Percentiles rank a stretch among this genome's conserved stretches.
Conservation (phyloP, 371 early-diverging fungal species). For the Mortierella sp. region DNA sequence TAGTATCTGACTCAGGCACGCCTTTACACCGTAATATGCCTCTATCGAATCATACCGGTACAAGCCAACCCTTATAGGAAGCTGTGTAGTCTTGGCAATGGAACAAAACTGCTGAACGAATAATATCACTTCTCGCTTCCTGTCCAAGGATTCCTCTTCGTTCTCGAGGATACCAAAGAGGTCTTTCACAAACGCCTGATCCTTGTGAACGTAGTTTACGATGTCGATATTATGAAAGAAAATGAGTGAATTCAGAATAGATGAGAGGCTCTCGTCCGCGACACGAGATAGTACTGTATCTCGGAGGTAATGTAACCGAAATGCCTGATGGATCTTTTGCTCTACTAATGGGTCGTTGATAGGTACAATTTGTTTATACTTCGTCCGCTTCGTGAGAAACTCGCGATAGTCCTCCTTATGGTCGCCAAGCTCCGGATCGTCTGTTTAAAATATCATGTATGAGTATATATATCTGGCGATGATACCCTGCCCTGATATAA, state of each 20-base stretch:
- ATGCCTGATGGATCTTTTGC: conserved; percentile 84
- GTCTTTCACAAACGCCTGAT: conserved; percentile 71
- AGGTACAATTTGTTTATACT: conserved; percentile 84
- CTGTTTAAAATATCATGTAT: conserved; percentile 38
- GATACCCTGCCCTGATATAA: not conserved
- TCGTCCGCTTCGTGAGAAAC: conserved; percentile 67
- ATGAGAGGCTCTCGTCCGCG: conserved; percentile 78
- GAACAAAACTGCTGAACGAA: conserved; percentile 84
- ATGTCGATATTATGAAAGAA: conserved; percentile 88
- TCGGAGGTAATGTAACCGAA: conserved; percentile 86
- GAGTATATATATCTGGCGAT: not conserved
- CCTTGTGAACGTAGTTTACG: conserved; percentile 75
- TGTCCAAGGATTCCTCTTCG: conserved; percentile 60
- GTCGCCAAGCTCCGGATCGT: conserved; percentile 80
- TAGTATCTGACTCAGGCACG: not conserved
- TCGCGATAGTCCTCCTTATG: conserved; percentile 79
- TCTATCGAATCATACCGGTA: conserved; percentile 52
- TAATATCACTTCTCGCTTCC: conserved; percentile 74
- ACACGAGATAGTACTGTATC: conserved; percentile 81
- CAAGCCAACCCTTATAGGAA: conserved; percentile 66
- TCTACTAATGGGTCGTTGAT: conserved; percentile 75
- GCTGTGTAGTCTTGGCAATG: conserved; percentile 78
- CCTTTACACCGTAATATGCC: not conserved
- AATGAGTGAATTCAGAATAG: conserved; percentile 77
- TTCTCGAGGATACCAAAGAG: conserved; percentile 75